Conservation (phyloP, 2,329 filamentous ascomycete species). For the Fusarium sp. region DNA sequence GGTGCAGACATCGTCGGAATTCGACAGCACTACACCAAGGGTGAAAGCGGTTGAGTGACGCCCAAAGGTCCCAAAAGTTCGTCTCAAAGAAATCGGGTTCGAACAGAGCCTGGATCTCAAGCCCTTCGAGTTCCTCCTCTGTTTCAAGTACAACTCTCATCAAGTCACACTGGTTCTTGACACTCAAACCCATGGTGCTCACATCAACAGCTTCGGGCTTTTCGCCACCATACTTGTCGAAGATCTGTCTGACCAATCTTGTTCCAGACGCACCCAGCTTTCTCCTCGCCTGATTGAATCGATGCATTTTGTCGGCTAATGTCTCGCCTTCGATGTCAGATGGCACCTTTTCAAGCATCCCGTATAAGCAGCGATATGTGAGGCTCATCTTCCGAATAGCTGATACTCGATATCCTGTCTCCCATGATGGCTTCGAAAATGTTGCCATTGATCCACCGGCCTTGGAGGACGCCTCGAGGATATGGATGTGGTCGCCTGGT, state of each 20-base stretch:
- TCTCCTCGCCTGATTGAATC: conserved; percentile 42
- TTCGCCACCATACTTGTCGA: conserved; percentile 36
- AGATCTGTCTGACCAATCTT: conserved; percentile 41
- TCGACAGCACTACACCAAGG: conserved; percentile 50
- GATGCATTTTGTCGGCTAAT: conserved; percentile 43
- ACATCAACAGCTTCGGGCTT: conserved; percentile 46
- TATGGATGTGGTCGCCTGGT: conserved; percentile 46
- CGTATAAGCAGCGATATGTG: conserved; percentile 46
- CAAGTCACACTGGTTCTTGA: conserved; percentile 49
- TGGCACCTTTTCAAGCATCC: conserved; percentile 46
- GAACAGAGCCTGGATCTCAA: conserved; percentile 48
- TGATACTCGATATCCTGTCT: conserved; percentile 46
- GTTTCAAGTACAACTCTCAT: conserved; percentile 49
- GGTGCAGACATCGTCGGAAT: conserved; percentile 46
- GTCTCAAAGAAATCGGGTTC: conserved; percentile 48
- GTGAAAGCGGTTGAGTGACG: conserved; percentile 48
- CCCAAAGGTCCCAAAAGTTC: conserved; percentile 49
- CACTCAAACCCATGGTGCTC: conserved; percentile 48
- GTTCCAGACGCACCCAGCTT: conserved; percentile 47
- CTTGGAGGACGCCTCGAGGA: conserved; percentile 45
- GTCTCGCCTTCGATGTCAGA: conserved; percentile 42
- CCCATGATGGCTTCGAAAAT: conserved; percentile 43
- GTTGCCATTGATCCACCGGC: conserved; percentile 46
- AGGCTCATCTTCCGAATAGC: conserved; percentile 48
- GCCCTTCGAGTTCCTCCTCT: conserved; percentile 45